These are phyloP conservation scores for Leccinum sublutescens DNA, from an alignment of 768 basidiomycete genomes.

Conservation along the genomic window DNA sequence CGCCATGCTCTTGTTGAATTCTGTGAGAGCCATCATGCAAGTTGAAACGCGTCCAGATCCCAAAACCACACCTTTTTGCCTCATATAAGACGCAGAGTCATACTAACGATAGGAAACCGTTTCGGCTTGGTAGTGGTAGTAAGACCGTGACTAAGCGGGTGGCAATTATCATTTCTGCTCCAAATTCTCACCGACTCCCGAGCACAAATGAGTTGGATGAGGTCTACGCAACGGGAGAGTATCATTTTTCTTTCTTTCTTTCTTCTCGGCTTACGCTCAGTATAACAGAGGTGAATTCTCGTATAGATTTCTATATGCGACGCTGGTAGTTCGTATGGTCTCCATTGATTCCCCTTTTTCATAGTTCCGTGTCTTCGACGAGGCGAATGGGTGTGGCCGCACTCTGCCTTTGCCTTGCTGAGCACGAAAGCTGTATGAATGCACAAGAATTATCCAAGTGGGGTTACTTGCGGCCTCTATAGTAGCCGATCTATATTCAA, in stretches of 20 bases:
- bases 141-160: too few relatives aligned
- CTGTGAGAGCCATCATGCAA: too few relatives aligned
- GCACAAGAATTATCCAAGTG: not conserved
- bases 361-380: not conserved
- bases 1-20: too few relatives aligned
- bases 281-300: not conserved
- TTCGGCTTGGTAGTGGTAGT: too few relatives aligned
- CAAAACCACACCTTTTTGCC: not conserved
- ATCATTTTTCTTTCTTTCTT: not conserved
- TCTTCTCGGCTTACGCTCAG: not conserved
- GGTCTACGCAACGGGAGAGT: not conserved
- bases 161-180: too few relatives aligned
- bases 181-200: too few relatives aligned
- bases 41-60: not conserved
- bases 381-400: not conserved
- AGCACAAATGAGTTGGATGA: not conserved
- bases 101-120: too few relatives aligned
- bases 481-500: not conserved
- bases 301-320: not conserved
- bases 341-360: not conserved
- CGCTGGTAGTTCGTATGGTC: not conserved
- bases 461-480: not conserved
- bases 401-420: not conserved
- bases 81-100: too few relatives aligned
- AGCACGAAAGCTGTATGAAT: not conserved